Evolutionary conservation across 495 filamentous ascomycete genomes (phyloP), one percentile per base, ranked within the genome.

Genomic region (Penicillium subrubescens): DNA sequence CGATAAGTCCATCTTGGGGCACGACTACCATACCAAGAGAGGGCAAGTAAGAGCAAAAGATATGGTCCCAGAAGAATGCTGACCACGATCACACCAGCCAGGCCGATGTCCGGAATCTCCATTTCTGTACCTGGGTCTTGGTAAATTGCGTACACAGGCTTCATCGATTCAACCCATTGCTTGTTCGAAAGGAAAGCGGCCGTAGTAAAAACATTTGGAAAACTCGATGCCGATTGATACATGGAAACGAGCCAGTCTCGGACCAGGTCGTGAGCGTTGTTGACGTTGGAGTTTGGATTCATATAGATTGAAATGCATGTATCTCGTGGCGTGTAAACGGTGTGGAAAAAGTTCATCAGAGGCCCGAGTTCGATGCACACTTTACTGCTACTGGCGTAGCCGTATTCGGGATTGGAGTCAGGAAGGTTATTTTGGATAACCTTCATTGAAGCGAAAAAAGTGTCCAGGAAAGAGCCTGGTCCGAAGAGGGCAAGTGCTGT

Each of bases 401-500:
- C n/a, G 4, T 33, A 0, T 8, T 53, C 23, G 15, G 17, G 2
- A 37, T 8, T n/a, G 3, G 5, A 19, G 11, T 21, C 53, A 10
- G 23, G 7, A 2, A 56, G 8, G 53, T n/a, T 56, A 15, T 1
- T 21, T 35, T 37, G 14, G 8, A 59, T 35, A 17, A 46, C 39
- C 6, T 33, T 33, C 7, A 33, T 33, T 5, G 33, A 46, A 17
- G 56, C 23, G 17, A 48, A 39, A 21, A 59, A 35, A 10, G 43
- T 66, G 14, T 66, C 62, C 5, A 70, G 51, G 35, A 68, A 77
- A 2, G 75, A 75, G 2, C 63, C 65, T 0, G 67, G 67, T 17
- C 76, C 76, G 31, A 78, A 78, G 7, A 73, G 46, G 6, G 75
- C 76, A 8, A 77, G n/a, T 8, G 71, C 66, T 1, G 67, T 64